Evolutionary conservation across 768 basidiomycete genomes (phyloP).

Genomic region (Mycena indigotica): DNA sequence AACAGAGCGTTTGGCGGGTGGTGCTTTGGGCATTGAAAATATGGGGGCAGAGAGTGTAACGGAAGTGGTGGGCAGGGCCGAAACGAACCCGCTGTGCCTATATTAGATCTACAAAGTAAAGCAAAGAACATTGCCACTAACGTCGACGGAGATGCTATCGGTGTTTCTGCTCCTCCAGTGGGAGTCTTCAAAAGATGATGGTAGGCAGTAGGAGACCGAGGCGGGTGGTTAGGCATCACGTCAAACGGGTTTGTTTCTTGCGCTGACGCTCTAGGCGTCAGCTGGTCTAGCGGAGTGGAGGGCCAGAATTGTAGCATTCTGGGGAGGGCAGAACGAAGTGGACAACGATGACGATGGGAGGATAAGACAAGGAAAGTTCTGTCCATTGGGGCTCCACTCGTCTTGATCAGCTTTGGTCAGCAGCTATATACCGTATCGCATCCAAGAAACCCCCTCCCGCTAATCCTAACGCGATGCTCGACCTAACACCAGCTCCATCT

Average conservation of each 20-base stretch:
- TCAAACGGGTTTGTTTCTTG: slow-evolving; percentile 67
- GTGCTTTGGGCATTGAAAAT: slow-evolving; percentile 76
- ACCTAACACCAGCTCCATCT: slow-evolving; percentile 62
- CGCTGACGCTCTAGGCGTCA: slow-evolving; percentile 56
- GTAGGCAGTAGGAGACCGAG: background rate
- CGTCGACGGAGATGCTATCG: slow-evolving; percentile 33
- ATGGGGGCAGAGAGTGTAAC: slow-evolving; percentile 85
- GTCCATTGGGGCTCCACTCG: slow-evolving; percentile 1
- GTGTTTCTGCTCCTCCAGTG: slow-evolving; percentile 25
- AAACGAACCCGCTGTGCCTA: slow-evolving; percentile 41
- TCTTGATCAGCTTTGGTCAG: slow-evolving; percentile 26
- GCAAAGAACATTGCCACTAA: background rate
- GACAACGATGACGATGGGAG: slow-evolving; percentile 8
- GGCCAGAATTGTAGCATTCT: slow-evolving; percentile 76
- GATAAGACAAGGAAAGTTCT: slow-evolving; percentile 21
- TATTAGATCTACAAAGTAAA: background rate
- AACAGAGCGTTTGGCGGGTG: slow-evolving; percentile 43
- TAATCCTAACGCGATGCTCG: slow-evolving; percentile 57
- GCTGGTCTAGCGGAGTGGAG: slow-evolving; percentile 51
- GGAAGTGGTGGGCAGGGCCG: slow-evolving; percentile 57
- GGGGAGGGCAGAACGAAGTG: slow-evolving; percentile 17
- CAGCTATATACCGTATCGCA: slow-evolving; percentile 40
- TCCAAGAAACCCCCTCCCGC: slow-evolving; percentile 58
- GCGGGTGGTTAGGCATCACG: background rate
- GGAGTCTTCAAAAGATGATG: slow-evolving; percentile 10